Evolutionary conservation across 1,284 basidiomycete genomes (phyloP), one percentile per base, ranked within the genome.

Genomic region (Apiotrichum gamsii): DNA sequence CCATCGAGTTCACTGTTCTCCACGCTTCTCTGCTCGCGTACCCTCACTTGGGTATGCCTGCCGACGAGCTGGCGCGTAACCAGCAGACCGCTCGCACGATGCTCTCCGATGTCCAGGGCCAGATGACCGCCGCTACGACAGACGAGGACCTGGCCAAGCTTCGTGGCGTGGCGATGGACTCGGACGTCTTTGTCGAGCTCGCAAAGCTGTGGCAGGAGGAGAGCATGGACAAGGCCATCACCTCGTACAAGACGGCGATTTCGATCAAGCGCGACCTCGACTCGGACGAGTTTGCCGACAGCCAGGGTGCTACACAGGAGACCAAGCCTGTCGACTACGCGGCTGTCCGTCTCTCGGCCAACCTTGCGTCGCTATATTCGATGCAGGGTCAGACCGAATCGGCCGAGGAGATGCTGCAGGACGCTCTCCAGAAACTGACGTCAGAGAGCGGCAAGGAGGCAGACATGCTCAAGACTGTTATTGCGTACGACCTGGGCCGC

Each of bases 401-500:
- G 8, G 72, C 63, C 53, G 82, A 51, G 65, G 69, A 30, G 76
- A 83, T 69, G 62, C 73, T 73, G 53, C 72, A 75, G 58, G 67
- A 72, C 42, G 69, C 73, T 3, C 49, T 75, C 42, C 58, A 64
- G 25, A 61, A 64, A 43, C 49, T 74, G 8, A 51, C 79, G 2
- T 65, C 67, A 23, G 72, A 79, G 15, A 75, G 71, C 4, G 65
- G 77, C 1, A 78, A 79, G 25, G 74, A 76, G 19, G 78, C 78
- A 0, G 69, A 71, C 49, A 62, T 58, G 15, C 78, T 87, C 69
- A 82, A 85, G 38, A 90, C 87, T 0, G 83, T 86, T 0, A 80
- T 90, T 25, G 72, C 90, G 41, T 95, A 89, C 72, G 95, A 96
- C 64, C 80, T 94, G 15, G 91, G 85, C 0, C 76, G 90, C 47